Conservation (phyloP, 208 protist species). For the Trichomonas gallinae region DNA sequence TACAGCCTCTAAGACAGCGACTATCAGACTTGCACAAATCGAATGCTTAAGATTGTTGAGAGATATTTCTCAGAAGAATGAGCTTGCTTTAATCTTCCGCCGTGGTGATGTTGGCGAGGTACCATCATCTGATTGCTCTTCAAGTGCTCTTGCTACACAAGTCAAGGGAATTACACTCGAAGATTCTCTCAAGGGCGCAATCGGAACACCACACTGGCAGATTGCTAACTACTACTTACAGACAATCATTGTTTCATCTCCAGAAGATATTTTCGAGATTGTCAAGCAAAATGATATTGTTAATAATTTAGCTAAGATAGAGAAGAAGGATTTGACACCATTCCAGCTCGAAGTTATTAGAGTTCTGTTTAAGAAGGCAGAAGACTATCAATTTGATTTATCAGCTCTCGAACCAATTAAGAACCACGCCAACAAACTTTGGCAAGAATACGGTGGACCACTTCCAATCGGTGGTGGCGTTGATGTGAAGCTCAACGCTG, state of each 20-base stretch:
- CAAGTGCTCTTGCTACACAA: neutral
- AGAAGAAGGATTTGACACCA: neutral
- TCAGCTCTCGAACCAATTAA: neutral
- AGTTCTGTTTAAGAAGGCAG: neutral
- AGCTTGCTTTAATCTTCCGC: neutral
- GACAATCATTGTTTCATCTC: neutral
- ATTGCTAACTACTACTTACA: neutral
- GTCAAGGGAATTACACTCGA: neutral
- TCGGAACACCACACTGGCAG: neutral
- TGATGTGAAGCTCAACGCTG: neutral
- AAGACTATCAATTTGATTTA: neutral
- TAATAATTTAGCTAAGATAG: neutral
- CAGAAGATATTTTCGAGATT: neutral
- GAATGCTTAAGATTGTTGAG: neutral
- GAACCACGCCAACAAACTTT: neutral
- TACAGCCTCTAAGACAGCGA: neutral
- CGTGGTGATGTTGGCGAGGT: neutral
- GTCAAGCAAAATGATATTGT: neutral
- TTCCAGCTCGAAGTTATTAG: neutral
- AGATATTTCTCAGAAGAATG: neutral
- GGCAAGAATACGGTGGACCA: neutral
- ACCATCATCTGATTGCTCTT: neutral
- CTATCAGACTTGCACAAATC: neutral
- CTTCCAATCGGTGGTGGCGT: neutral
- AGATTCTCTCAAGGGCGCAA: neutral